Base-by-base conservation (phyloP, 345 rosid species). In the Schrenkiella parvula region DNA sequence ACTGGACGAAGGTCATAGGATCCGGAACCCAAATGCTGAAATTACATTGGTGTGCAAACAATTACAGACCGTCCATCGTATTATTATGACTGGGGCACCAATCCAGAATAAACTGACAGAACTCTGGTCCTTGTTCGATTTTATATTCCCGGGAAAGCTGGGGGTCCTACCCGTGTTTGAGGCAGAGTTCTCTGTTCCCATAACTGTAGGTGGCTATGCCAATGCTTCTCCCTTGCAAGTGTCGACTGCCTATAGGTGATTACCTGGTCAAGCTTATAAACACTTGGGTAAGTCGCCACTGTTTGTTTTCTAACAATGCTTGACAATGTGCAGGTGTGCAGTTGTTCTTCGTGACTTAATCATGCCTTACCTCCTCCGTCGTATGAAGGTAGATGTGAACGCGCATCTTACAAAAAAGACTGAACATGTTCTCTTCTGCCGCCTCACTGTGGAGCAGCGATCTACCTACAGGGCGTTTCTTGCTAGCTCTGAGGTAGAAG, bases 301-400 rank as follows among this genome's bases (percentile, higher is more conserved):
- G 35, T 47, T 48, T 35, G 43, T 54, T 59, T 26, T 69, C 37
- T 63, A 62, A 69, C 53, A 44, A 12, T 44, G 3, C 46, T 70
- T 64, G 44, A 65, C 34, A 57, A 46, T 77, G 39, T 78, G 63
- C 84, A 91, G 99, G 82, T 95, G 97, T 82, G 99, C 99, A 26
- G 97, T 95, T 76, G 93, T 95, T 79, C 82, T 95, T 60, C 95
- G 96, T 68, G 97, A 95, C 79, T 65, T 91, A 81, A 88, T 95
- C 78, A 95, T 95, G 99, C 99, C 99, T 17, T 95, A 95, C 79
- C 91, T 95, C 34, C 96, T 95, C n/a, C 88, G 99, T 41, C 97
- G 96, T 7, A 85, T 95, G 95, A 95, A 95, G 76, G 86, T 69
- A 29, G 97, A 95, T 80, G 97, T 95, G 64, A 82, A 87, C 80